These are phyloP conservation scores for Boletellus ananiceps DNA, from an alignment of 768 basidiomycete genomes.

Conservation along the genomic window DNA sequence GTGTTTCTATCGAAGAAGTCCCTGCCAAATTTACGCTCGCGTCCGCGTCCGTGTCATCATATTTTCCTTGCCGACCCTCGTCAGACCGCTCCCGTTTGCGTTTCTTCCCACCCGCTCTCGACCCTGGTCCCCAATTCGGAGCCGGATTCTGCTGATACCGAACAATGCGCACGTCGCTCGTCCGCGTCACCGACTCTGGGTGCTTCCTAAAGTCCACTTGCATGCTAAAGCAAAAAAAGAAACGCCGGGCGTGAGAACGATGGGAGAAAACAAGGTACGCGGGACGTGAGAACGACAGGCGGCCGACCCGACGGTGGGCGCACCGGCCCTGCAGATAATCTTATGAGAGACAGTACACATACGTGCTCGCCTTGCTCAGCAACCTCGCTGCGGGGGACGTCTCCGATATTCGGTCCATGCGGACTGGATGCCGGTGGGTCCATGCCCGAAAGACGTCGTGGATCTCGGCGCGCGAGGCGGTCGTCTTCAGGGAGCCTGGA, in stretches of 20 bases:
- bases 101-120: conserved; percentile 48
- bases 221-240: conserved; percentile 32
- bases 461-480: conserved; percentile 63
- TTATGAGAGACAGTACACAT: too few relatives aligned
- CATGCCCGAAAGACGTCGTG: conserved; percentile 85
- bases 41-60: too few relatives aligned
- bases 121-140: conserved; percentile 90
- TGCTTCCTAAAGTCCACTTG: conserved; percentile 76
- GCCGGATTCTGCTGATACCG: conserved; percentile 89
- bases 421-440: conserved; percentile 78
- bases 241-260: neutral
- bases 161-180: conserved; percentile 70
- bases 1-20: too few relatives aligned
- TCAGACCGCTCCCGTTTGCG: conserved; percentile 28
- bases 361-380: conserved; percentile 68
- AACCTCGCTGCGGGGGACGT: conserved; percentile 67
- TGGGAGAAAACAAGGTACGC: too few relatives aligned
- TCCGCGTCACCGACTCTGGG: conserved; percentile 54
- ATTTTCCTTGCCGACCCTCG: conserved; percentile 5
- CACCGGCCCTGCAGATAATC: too few relatives aligned
- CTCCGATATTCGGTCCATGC: conserved; percentile 74
- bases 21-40: too few relatives aligned
- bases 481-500: conserved; percentile 88
- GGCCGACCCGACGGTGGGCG: too few relatives aligned
- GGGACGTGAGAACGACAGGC: too few relatives aligned